These are phyloP conservation scores for Psidium guajava DNA, from an alignment of 345 rosid species.

Conservation along the genomic window DNA sequence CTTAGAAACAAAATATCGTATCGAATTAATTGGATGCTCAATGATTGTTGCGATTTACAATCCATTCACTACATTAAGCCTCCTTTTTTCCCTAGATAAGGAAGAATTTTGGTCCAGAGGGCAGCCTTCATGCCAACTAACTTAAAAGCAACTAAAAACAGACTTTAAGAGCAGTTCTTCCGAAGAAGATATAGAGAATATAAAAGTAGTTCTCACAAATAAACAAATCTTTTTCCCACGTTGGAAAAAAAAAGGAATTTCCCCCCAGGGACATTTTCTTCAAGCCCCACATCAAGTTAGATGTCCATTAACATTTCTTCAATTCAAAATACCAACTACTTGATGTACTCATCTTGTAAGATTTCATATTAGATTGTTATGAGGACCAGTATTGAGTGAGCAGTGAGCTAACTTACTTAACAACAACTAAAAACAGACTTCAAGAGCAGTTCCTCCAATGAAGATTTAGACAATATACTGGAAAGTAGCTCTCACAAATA, in stretches of 20 bases:
- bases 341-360: too few species aligned
- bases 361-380: too few species aligned
- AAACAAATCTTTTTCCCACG: background rate
- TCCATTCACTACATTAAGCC: background rate
- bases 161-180: background rate
- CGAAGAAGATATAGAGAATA: background rate
- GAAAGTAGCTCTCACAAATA: background rate
- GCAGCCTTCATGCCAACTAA: background rate
- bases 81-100: background rate
- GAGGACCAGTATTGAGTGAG: too few species aligned
- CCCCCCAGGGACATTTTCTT: background rate
- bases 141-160: background rate
- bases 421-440: background rate
- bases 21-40: background rate
- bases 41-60: background rate
- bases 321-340: too few species aligned
- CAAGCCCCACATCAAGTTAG: background rate
- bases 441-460: background rate
- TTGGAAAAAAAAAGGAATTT: background rate
- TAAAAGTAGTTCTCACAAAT: background rate
- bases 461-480: background rate
- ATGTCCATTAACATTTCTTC: background rate
- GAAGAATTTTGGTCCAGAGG: background rate
- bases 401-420: background rate
- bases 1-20: background rate